Evolutionary conservation across 2,329 filamentous ascomycete genomes (phyloP).

Genomic region (Neocatenulostroma microsporum): DNA sequence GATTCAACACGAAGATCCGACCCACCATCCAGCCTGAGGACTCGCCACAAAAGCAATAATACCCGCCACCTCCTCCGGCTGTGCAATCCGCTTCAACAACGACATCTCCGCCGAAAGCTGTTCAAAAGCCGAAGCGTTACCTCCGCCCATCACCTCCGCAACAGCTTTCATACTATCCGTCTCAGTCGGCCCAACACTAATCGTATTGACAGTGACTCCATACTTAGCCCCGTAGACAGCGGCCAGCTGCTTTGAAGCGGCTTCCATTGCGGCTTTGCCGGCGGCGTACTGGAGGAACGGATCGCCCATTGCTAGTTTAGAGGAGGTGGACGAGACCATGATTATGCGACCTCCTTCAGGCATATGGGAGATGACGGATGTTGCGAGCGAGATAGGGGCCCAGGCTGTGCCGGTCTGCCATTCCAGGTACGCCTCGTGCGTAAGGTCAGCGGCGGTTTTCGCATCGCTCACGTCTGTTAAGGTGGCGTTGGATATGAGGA

Average conservation of each 20-base stretch:
- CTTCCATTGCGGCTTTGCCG: constrained; percentile 9
- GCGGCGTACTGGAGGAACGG: constrained; percentile 7
- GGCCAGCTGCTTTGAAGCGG: constrained; percentile 8
- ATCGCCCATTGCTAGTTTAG: constrained; percentile 6
- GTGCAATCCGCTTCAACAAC: constrained; percentile 8
- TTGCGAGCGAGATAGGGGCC: constrained; percentile 7
- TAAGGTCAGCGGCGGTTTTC: constrained; percentile 5
- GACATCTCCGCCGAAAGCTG: constrained; percentile 1
- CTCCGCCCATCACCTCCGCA: constrained; percentile 2
- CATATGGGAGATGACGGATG: constrained; percentile 8
- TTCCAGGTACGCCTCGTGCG: constrained; percentile 4
- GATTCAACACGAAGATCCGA: too few relatives aligned
- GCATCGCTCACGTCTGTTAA: constrained; percentile 1
- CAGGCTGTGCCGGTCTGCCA: constrained; percentile 10
- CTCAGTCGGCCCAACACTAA: constrained; percentile 8
- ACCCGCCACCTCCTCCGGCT: constrained; percentile 10
- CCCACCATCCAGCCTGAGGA: constrained; percentile 3
- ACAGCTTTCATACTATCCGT: constrained; percentile 6
- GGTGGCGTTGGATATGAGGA: constrained; percentile 7
- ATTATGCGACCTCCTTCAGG: constrained; percentile 11
- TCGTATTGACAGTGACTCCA: constrained; percentile 12
- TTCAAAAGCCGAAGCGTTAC: too few relatives aligned
- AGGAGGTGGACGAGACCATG: constrained; percentile 9
- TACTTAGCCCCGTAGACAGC: constrained; percentile 5
- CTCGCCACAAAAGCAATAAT: constrained; percentile 12